Conservation (phyloP, 1,139 yeast species). For the Yamadazyma sp. region DNA sequence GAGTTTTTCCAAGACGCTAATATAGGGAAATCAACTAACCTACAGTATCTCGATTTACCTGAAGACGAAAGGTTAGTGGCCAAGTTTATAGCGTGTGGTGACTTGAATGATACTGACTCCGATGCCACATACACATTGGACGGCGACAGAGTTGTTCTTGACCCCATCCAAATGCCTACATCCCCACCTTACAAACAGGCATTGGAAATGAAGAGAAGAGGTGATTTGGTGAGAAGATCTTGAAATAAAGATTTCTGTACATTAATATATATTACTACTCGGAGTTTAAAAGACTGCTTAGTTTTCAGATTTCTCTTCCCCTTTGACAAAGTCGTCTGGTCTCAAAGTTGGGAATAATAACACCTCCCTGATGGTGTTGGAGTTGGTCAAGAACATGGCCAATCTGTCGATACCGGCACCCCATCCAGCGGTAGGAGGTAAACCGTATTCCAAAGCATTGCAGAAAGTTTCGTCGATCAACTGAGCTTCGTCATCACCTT, state of each 20-base stretch:
- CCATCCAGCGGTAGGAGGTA: constrained; percentile 99
- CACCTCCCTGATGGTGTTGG: constrained; percentile 97
- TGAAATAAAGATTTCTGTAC: background rate
- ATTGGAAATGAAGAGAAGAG: constrained; percentile 79
- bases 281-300: background rate
- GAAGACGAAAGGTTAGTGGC: constrained; percentile 74
- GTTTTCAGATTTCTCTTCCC: constrained; percentile 28
- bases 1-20: constrained; percentile 73
- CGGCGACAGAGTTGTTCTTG: constrained; percentile 50
- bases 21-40: constrained; percentile 54
- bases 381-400: constrained; percentile 96
- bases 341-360: constrained; percentile 97
- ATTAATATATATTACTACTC: constrained; percentile 2
- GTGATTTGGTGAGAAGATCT: constrained; percentile 36
- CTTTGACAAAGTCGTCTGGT: constrained; percentile 67
- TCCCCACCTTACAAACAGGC: constrained; percentile 96
- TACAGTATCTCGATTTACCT: constrained; percentile 41
- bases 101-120: constrained; percentile 79
- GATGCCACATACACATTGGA: constrained; percentile 90
- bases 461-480: constrained; percentile 94
- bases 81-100: constrained; percentile 93
- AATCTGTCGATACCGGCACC: constrained; percentile 99
- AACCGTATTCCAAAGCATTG: constrained; percentile 96
- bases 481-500: constrained; percentile 99
- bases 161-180: constrained; percentile 93